These are phyloP conservation scores for Magnusiomyces tetraspermus DNA, from an alignment of 1,139 yeast species.

Conservation along the genomic window DNA sequence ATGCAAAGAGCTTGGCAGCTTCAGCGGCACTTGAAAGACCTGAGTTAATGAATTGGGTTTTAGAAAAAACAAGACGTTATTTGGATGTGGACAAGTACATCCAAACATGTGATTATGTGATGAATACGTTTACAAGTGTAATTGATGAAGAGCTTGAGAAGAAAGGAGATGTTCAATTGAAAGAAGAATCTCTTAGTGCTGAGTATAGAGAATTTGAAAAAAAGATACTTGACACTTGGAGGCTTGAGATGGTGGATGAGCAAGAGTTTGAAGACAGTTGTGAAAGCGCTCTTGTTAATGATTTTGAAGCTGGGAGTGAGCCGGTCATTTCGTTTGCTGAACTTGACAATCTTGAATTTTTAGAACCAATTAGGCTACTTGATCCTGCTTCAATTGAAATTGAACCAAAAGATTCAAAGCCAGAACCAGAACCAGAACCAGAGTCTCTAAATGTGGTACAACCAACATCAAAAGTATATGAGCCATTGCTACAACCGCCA, in stretches of 20 bases:
- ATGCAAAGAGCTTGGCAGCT: not conserved
- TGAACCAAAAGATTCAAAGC: no score
- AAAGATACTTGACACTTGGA: not conserved
- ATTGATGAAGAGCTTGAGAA: not conserved
- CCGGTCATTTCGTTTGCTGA: no score
- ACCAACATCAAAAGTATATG: no score
- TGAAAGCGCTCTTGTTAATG: no score
- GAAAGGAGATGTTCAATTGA: not conserved
- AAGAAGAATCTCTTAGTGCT: not conserved
- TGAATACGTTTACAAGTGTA: not conserved
- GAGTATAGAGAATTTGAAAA: not conserved
- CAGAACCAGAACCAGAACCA: no score
- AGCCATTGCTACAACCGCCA: no score
- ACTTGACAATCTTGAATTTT: no score
- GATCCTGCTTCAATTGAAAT: no score
- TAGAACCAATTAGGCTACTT: no score
- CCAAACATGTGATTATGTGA: not conserved
- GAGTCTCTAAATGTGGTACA: no score
- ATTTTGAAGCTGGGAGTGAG: no score
- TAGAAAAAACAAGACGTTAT: not conserved
- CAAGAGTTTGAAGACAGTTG: not conserved
- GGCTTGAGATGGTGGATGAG: not conserved
- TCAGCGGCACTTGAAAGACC: not conserved
- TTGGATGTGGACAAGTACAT: not conserved
- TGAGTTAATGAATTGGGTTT: not conserved